Evolutionary conservation across 2,329 filamentous ascomycete genomes (phyloP).

Genomic region (Fusarium sp.): DNA sequence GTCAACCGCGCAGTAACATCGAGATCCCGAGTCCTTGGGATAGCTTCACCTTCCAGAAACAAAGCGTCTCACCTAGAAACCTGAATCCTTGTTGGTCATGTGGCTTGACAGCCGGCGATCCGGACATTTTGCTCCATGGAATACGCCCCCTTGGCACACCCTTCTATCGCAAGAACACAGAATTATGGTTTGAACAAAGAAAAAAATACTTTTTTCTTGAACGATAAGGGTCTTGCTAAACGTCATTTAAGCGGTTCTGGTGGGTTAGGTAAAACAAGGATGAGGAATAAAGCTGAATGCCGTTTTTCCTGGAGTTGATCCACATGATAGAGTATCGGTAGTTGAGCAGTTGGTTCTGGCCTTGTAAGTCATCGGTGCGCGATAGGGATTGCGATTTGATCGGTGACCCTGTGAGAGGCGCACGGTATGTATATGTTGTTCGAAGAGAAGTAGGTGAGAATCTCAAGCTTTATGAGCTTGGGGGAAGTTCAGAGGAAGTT

Average conservation of each 20-base stretch:
- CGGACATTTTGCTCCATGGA: constrained; percentile 33
- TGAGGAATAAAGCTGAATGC: background rate
- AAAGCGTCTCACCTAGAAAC: constrained; percentile 1
- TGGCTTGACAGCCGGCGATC: constrained; percentile 3
- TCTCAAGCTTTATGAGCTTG: background rate
- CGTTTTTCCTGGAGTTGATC: constrained; percentile 1
- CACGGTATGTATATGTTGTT: constrained; percentile 5
- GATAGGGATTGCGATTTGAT: background rate
- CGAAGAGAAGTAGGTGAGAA: background rate
- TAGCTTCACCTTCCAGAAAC: constrained; percentile 19
- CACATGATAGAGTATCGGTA: constrained; percentile 13
- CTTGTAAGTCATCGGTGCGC: background rate
- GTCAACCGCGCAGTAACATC: constrained; percentile 12
- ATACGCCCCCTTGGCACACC: background rate
- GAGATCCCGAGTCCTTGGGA: constrained; percentile 21
- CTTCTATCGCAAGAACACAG: background rate
- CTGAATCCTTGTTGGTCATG: constrained; percentile 9
- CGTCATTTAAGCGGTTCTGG: constrained; percentile 30
- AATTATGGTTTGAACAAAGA: background rate
- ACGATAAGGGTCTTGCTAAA: constrained; percentile 12
- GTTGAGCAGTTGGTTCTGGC: background rate
- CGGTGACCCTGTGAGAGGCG: constrained; percentile 16
- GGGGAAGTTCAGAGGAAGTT: background rate
- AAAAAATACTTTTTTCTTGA: background rate
- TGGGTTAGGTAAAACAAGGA: constrained; percentile 13